A percentile compares a stretch with the other conserved stretches of the same genome.
Conservation (phyloP, 768 basidiomycete genomes). For the Tremella fuciformis region DNA sequence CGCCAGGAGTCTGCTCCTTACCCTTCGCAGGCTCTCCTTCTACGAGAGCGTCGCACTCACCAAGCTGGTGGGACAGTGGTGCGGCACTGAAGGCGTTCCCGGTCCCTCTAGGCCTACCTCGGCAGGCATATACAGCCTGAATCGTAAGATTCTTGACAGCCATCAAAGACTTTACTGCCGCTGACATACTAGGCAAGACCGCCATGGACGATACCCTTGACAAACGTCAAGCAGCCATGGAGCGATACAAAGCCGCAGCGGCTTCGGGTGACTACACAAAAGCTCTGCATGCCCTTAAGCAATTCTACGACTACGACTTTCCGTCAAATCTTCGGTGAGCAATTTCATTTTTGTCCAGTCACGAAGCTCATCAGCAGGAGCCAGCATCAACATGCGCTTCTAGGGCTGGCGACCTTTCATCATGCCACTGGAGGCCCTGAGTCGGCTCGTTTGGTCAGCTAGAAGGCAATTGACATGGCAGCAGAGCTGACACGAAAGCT, state of each 20-base stretch:
- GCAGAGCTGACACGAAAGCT: conserved; percentile 20
- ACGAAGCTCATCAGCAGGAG: conserved; percentile 23
- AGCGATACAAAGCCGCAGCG: conserved; percentile 35
- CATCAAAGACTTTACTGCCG: background rate
- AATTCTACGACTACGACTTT: conserved; percentile 51
- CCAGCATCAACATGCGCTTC: conserved; percentile 51
- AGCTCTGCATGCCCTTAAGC: conserved; percentile 39
- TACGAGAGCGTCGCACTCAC: conserved; percentile 41
- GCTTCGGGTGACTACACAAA: conserved; percentile 44
- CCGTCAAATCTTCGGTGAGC: conserved; percentile 38
- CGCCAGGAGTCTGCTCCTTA: conserved; percentile 30
- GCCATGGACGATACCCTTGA: conserved; percentile 45
- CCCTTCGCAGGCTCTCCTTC: conserved; percentile 39
- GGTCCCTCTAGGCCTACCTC: conserved; percentile 10
- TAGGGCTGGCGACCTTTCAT: conserved; percentile 49
- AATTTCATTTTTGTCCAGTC: background rate
- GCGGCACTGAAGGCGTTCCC: conserved; percentile 1
- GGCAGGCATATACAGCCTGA: conserved; percentile 16
- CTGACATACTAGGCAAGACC: conserved; percentile 7
- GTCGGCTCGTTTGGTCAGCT: conserved; percentile 37
- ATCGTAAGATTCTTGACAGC: conserved; percentile 10
- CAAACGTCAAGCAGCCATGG: conserved; percentile 37
- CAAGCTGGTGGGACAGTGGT: conserved; percentile 31
- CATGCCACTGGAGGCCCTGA: conserved; percentile 46
- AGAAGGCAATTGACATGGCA: background rate